Evolutionary conservation across 768 basidiomycete species (phyloP).

Genomic region (Pleurotus djamor): DNA sequence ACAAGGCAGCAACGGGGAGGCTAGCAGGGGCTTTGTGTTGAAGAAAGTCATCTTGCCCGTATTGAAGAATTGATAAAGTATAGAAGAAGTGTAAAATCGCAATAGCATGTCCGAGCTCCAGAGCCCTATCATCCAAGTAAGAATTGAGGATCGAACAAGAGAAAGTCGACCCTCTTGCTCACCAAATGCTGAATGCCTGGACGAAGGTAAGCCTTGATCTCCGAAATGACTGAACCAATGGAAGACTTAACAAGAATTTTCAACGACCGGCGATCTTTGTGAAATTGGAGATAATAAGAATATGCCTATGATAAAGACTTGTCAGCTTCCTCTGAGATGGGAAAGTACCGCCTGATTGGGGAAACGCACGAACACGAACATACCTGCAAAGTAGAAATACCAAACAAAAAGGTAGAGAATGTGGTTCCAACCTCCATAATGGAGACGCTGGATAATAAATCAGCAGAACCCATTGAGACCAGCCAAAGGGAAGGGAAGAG

Average conservation of each 20-base stretch:
- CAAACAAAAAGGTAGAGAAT: not conserved
- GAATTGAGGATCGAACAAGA: not conserved
- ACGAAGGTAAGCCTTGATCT: not conserved
- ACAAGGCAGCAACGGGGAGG: not conserved
- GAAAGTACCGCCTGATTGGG: too few species aligned
- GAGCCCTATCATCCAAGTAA: not conserved
- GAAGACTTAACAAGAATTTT: not conserved
- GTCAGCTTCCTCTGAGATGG: too few species aligned
- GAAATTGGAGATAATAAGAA: not conserved
- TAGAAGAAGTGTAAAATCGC: conserved; percentile 2
- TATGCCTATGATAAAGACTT: too few species aligned
- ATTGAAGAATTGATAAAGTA: not conserved
- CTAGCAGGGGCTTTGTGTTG: not conserved
- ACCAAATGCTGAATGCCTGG: conserved; percentile 1
- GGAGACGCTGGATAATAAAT: not conserved
- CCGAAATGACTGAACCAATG: not conserved
- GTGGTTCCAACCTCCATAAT: not conserved
- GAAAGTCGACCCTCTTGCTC: not conserved
- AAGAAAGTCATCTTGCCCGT: not conserved
- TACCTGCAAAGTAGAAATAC: conserved; percentile 1
- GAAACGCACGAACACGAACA: too few species aligned
- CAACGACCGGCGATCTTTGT: not conserved
- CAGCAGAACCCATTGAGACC: not conserved
- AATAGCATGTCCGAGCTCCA: conserved; percentile 2
- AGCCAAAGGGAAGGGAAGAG: not conserved